These are phyloP conservation scores for Stagonosporopsis vannaccii DNA, from an alignment of 2,329 filamentous ascomycete species.

Conservation along the genomic window DNA sequence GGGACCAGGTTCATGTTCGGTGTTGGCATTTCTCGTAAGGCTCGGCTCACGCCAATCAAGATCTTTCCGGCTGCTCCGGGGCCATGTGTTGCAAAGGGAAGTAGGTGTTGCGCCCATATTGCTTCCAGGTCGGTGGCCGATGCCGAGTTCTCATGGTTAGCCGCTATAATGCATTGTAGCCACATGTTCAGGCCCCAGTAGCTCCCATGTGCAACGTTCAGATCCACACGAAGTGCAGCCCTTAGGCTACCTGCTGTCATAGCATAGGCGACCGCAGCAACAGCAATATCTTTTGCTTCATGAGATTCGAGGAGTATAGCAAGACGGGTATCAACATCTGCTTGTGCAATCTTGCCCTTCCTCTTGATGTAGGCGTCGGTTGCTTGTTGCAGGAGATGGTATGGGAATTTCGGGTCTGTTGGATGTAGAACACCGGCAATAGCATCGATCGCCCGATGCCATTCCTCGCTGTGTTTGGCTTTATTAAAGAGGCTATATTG, in stretches of 20 bases:
- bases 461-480: conserved; percentile 38
- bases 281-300: conserved; percentile 34
- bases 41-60: conserved; percentile 32
- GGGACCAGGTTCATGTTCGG: conserved; percentile 29
- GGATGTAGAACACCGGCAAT: conserved; percentile 34
- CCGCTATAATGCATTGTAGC: conserved; percentile 41
- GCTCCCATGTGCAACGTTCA: conserved; percentile 35
- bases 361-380: conserved; percentile 42
- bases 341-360: conserved; percentile 38
- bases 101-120: conserved; percentile 32
- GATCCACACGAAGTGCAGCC: conserved; percentile 31
- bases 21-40: conserved; percentile 21
- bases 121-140: conserved; percentile 38
- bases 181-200: conserved; percentile 40
- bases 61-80: conserved; percentile 31
- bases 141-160: conserved; percentile 32
- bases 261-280: conserved; percentile 41
- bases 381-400: conserved; percentile 26
- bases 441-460: conserved; percentile 37
- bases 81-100: conserved; percentile 36
- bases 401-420: conserved; percentile 37
- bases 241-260: conserved; percentile 36
- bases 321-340: conserved; percentile 33
- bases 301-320: conserved; percentile 30
- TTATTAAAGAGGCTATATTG: conserved; percentile 31